Evolutionary conservation across 2,329 filamentous ascomycete species (phyloP), one percentile per base, ranked within the genome.

Genomic region (Xylariaceae sp.): DNA sequence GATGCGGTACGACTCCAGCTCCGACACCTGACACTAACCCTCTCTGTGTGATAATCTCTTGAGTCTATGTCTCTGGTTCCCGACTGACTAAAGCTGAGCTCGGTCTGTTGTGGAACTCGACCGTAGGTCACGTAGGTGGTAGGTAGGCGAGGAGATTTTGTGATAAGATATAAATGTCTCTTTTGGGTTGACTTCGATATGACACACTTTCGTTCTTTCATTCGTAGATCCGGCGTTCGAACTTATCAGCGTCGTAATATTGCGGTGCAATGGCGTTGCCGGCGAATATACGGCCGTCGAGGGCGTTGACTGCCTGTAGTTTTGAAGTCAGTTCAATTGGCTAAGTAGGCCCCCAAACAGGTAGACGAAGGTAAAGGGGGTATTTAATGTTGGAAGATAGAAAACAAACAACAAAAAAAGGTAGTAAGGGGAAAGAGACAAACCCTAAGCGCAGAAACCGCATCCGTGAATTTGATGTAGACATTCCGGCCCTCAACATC

Each of bases 391-490:
- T 40, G 25, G 22, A 35, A 23, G 6, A 8, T 14, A 17, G 12
- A 16, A 43, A 21, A 37, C 5, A 38, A 22, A 19, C 2, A 8
- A 22, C 17, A 38, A 19, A 14, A 37, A 3, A 43, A 7, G n/a
- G n/a, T n/a, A n/a, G n/a, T n/a, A 22, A 38, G 5, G 33, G 32
- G 34, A 35, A 17, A 41, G 10, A n/a, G 14, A 77, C 83, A 71
- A 74, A 91, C 88, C 57, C 90, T 79, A 47, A 97, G 69, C 12
- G 90, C 93, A 37, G 87, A 93, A 43, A 97, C 73, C 58, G 85
- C 80, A 55, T 86, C 86, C 2, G 88, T 92, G 63, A 97, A 98
- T 64, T 94, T 88, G 65, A 98, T 89, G 65, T 95, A 97, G 4
- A 98, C 93, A 42, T 82, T 80, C 11, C 73, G 68, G 39, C 73